These are phyloP conservation scores for Penicillium malachiteum DNA, from an alignment of 495 filamentous ascomycete genomes.

Conservation along the genomic window DNA sequence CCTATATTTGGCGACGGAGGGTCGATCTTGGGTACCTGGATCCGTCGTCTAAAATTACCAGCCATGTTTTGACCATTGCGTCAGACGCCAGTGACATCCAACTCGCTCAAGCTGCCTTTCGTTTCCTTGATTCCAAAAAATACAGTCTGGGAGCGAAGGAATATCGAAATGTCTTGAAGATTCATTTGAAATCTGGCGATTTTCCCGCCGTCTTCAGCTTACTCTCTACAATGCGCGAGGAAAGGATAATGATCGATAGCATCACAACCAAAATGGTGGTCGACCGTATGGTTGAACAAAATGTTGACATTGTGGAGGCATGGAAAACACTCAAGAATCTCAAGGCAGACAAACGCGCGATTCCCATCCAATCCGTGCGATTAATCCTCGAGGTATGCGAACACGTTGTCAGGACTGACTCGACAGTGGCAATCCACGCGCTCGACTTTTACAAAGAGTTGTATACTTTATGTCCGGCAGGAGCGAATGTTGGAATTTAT, in stretches of 20 bases:
- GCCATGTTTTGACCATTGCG: conserved; percentile 67
- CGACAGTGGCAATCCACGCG: conserved; percentile 45
- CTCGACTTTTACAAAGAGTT: conserved; percentile 71
- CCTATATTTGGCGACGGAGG: conserved; percentile 61
- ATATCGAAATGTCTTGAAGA: conserved; percentile 73
- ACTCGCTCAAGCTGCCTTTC: conserved; percentile 47
- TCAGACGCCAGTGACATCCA: conserved; percentile 61
- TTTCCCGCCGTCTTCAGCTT: conserved; percentile 56
- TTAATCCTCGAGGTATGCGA: conserved; percentile 35
- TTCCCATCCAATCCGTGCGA: conserved; percentile 35
- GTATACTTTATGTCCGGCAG: conserved; percentile 56
- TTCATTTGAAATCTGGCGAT: conserved; percentile 58
- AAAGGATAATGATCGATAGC: conserved; percentile 59
- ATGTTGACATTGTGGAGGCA: conserved; percentile 36
- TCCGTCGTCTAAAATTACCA: conserved; percentile 62
- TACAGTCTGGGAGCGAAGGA: conserved; percentile 58
- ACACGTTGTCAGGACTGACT: conserved; percentile 24
- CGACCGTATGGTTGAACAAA: conserved; percentile 28
- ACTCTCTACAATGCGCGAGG: conserved; percentile 64
- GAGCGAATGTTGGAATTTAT: conserved; percentile 62
- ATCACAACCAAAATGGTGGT: conserved; percentile 9
- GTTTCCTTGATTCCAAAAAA: conserved; percentile 45
- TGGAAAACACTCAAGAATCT: conserved; percentile 56
- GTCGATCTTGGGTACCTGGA: conserved; percentile 59
- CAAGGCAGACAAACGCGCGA: conserved; percentile 22